Conservation (phyloP, 2,329 filamentous ascomycete species). For the Verticillium nonalfalfae region DNA sequence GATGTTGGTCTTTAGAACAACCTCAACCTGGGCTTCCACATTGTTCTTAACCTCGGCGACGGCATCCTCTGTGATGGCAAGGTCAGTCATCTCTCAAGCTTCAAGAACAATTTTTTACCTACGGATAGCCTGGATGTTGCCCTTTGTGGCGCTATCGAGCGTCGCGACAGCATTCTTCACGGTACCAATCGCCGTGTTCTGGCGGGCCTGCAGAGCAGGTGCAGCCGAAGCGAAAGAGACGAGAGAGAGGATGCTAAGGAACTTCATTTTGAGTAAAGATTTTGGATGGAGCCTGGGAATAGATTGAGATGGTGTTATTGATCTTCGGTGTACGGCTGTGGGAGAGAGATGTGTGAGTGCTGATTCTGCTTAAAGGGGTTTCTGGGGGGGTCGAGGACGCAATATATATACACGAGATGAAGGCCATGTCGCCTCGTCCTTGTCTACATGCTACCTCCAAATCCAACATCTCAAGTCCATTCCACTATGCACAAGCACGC, state of each 20-base stretch:
- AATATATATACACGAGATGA: not conserved
- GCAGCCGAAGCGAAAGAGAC: not conserved
- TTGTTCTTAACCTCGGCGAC: not conserved
- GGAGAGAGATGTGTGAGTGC: too few relatives aligned
- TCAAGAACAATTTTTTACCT: not conserved
- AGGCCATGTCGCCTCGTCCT: not conserved
- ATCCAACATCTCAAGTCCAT: not conserved
- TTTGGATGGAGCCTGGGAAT: not conserved
- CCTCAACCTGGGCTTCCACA: not conserved
- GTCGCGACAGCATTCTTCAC: not conserved
- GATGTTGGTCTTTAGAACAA: constrained; percentile 7
- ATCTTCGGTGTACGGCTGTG: too few relatives aligned
- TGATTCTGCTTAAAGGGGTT: too few relatives aligned
- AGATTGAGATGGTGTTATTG: not conserved
- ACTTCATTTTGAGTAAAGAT: not conserved
- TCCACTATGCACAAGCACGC: not conserved
- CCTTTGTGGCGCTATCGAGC: not conserved
- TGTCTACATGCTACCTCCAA: not conserved
- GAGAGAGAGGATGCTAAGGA: not conserved
- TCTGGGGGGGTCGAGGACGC: too few relatives aligned
- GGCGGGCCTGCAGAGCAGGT: not conserved
- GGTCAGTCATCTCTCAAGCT: not conserved
- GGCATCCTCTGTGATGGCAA: not conserved
- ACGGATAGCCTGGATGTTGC: not conserved
- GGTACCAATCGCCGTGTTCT: not conserved